phyloP scores from a whole-genome alignment of 2,329 filamentous ascomycete species.

The Scytalidium sp. region DNA sequence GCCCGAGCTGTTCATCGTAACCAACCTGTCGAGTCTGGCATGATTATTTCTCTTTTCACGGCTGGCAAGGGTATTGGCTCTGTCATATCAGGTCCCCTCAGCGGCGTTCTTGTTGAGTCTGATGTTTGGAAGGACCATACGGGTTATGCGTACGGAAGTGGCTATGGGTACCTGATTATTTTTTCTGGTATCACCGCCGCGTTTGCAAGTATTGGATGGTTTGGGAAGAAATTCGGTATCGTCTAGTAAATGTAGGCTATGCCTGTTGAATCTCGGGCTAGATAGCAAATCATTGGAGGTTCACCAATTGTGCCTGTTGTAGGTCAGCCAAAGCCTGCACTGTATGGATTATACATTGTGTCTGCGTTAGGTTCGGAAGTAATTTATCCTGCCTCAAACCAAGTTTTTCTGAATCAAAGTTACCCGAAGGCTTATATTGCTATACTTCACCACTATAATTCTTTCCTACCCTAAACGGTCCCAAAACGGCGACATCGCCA shows the following conservation, averaged over 20 bases:
- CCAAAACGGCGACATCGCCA: too few species aligned
- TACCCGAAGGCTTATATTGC: too few species aligned
- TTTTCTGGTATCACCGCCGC: slow-evolving; percentile 51
- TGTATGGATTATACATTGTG: too few species aligned
- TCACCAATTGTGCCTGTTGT: too few species aligned
- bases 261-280: background rate
- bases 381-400: too few species aligned
- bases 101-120: slow-evolving; percentile 41
- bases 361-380: too few species aligned
- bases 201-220: slow-evolving; percentile 4
- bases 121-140: slow-evolving; percentile 1
- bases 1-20: slow-evolving; percentile 2
- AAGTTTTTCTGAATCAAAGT: too few species aligned
- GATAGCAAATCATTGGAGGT: too few species aligned
- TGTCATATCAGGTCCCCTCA: slow-evolving; percentile 52
- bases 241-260: background rate
- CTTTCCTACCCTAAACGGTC: too few species aligned
- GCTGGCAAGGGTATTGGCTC: slow-evolving; percentile 60
- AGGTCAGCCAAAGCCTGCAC: too few species aligned
- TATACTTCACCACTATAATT: too few species aligned
- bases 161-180: slow-evolving; percentile 50
- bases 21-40: slow-evolving; percentile 16
- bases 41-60: slow-evolving; percentile 42
- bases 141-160: slow-evolving; percentile 41
- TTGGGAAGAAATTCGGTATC: background rate